These are phyloP conservation scores for Adansonia digitata DNA, from an alignment of 345 rosid genomes.

Conservation along the genomic window DNA sequence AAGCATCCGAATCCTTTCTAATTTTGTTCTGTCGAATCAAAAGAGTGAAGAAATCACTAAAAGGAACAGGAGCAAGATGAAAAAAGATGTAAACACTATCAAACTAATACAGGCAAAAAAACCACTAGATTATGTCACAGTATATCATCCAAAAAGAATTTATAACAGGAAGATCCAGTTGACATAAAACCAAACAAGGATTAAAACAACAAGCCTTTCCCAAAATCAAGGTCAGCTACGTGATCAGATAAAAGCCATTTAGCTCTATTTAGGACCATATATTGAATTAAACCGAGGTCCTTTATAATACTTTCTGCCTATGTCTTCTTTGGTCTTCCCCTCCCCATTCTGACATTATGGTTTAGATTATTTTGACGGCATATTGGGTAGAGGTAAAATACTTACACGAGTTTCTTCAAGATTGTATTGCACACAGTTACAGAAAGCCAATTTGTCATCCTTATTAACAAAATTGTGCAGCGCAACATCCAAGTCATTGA, in stretches of 20 bases:
- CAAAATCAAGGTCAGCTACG: neutral
- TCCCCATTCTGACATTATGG: neutral
- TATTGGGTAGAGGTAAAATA: conserved; percentile 10
- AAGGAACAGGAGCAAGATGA: neutral
- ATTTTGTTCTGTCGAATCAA: conserved; percentile 58
- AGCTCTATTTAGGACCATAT: neutral
- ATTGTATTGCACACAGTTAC: conserved; percentile 77
- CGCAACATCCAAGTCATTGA: conserved; percentile 90
- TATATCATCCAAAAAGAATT: neutral
- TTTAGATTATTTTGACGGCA: neutral
- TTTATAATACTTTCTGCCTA: neutral
- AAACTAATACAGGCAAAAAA: conserved; percentile 5
- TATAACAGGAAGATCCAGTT: neutral
- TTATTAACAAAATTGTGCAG: conserved; percentile 92
- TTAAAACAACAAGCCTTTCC: conserved; percentile 2
- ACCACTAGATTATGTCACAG: neutral
- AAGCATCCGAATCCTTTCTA: conserved; percentile 65
- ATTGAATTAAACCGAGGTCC: neutral
- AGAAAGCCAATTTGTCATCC: conserved; percentile 93
- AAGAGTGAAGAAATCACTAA: conserved; percentile 19
- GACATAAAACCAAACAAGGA: neutral
- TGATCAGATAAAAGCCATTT: neutral
- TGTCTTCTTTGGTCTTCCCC: neutral
- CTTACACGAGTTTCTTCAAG: conserved; percentile 95
- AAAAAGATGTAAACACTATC: neutral